Conservation (phyloP, 306 rosid species). For the Argentina anserina region DNA sequence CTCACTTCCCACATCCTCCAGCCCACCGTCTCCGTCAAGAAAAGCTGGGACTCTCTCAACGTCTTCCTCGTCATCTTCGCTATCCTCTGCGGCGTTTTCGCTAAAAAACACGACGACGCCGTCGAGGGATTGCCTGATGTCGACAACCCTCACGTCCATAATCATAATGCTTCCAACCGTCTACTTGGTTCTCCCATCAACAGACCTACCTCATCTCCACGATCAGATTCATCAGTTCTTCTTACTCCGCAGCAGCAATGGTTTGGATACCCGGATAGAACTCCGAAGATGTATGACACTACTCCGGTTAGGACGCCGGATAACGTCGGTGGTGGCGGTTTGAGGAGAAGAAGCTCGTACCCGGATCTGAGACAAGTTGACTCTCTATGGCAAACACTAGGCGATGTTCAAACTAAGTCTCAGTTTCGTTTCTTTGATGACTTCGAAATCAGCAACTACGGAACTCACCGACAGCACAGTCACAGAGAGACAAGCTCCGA, state of each 20-base stretch:
- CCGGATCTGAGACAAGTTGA: slow-evolving; percentile 75
- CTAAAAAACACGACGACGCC: slow-evolving; percentile 48
- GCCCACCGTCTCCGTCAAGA: slow-evolving; percentile 47
- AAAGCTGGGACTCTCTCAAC: slow-evolving; percentile 74
- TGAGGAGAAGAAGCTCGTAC: slow-evolving; percentile 76
- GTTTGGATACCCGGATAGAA: slow-evolving; percentile 37
- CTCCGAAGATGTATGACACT: slow-evolving; percentile 9
- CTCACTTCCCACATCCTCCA: slow-evolving; percentile 43
- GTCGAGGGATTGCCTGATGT: slow-evolving; percentile 14
- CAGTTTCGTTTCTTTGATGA: slow-evolving; percentile 69
- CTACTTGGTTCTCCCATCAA: slow-evolving; percentile 10
- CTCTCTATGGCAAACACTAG: slow-evolving; percentile 39
- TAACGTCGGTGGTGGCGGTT: slow-evolving; percentile 21
- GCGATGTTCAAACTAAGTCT: slow-evolving; percentile 23
- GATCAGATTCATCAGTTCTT: slow-evolving; percentile 12
- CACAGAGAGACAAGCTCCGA: background rate
- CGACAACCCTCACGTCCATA: slow-evolving; percentile 1
- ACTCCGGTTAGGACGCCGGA: slow-evolving; percentile 15
- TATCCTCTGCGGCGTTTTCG: slow-evolving; percentile 61
- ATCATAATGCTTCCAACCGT: background rate
- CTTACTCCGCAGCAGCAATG: slow-evolving; percentile 44
- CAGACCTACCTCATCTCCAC: slow-evolving; percentile 3
- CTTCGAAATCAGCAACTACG: slow-evolving; percentile 44
- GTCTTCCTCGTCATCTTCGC: slow-evolving; percentile 63
- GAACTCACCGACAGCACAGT: background rate